Percentiles rank a stretch among this genome's conserved stretches.
Evolutionary conservation across 2,329 filamentous ascomycete genomes (phyloP).

Genomic region (Pseudogymnoascus pannorum): DNA sequence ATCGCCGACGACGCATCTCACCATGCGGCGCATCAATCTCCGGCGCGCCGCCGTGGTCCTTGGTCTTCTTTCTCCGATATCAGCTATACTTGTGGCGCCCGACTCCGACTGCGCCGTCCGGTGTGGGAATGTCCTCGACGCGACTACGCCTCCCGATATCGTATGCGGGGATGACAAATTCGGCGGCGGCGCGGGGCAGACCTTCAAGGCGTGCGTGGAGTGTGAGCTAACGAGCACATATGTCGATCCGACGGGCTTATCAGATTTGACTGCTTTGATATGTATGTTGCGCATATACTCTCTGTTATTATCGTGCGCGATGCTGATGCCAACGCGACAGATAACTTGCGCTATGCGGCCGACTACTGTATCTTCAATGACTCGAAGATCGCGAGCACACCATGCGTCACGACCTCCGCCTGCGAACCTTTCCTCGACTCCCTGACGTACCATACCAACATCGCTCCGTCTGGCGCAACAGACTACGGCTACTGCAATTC

Average conservation of each 20-base stretch:
- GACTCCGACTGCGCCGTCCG: conserved; percentile 24
- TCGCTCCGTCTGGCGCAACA: conserved; percentile 16
- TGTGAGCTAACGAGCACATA: conserved; percentile 26
- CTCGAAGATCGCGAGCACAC: conserved; percentile 18
- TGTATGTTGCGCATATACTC: conserved; percentile 20
- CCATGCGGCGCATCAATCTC: conserved; percentile 8
- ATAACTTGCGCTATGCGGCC: conserved; percentile 26
- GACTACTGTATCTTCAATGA: conserved; percentile 22
- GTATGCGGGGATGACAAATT: conserved; percentile 14
- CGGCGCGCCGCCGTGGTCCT: background rate
- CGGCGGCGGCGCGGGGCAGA: conserved; percentile 16
- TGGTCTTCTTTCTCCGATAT: background rate
- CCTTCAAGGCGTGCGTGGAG: conserved; percentile 23
- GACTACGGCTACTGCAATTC: conserved; percentile 25
- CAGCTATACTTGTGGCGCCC: conserved; percentile 7
- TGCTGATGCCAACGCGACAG: conserved; percentile 13
- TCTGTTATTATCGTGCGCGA: conserved; percentile 1
- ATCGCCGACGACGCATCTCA: conserved; percentile 2
- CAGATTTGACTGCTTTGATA: conserved; percentile 25
- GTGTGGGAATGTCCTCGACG: conserved; percentile 25
- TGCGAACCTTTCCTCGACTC: conserved; percentile 23
- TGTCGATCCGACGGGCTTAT: conserved; percentile 16
- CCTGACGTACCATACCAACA: conserved; percentile 20
- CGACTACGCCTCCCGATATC: conserved; percentile 21
- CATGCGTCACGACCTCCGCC: conserved; percentile 20